Conservation (phyloP, 257 asterid genomes). For the Scutellaria galericulata region DNA sequence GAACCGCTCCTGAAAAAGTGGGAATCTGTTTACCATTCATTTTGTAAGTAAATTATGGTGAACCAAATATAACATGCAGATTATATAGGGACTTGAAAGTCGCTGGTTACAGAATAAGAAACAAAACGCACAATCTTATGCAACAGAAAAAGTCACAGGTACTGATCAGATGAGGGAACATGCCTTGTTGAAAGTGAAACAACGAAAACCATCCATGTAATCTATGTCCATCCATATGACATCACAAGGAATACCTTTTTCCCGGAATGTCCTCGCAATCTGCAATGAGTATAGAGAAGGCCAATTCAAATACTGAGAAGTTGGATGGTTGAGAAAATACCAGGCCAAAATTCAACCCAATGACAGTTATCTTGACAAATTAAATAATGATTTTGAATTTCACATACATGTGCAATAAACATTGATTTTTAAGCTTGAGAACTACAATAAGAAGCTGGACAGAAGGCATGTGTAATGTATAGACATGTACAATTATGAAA, state of each 20-base stretch:
- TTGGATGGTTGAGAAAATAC: constrained; percentile 24
- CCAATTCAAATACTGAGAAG: neutral
- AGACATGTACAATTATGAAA: no score
- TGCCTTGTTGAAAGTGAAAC: constrained; percentile 84
- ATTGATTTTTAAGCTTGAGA: no score
- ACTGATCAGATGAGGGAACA: constrained; percentile 20
- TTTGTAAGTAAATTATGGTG: neutral
- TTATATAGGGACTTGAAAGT: constrained; percentile 12
- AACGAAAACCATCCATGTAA: constrained; percentile 93
- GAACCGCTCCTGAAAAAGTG: constrained; percentile 65
- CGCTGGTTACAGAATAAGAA: neutral
- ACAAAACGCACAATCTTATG: neutral
- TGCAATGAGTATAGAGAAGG: constrained; percentile 44
- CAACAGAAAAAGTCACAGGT: constrained; percentile 4
- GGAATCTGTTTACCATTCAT: constrained; percentile 20
- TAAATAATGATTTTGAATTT: neutral
- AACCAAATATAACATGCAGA: neutral
- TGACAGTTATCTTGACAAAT: constrained; percentile 19
- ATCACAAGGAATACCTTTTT: constrained; percentile 87
- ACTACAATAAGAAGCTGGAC: no score
- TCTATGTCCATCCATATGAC: constrained; percentile 98
- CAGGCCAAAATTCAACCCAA: constrained; percentile 2
- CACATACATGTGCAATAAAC: neutral
- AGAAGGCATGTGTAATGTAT: no score
- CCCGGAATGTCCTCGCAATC: constrained; percentile 81